Evolutionary conservation across 108 stramenopile species (phyloP).

Genomic region (Nitzschia sp.): DNA sequence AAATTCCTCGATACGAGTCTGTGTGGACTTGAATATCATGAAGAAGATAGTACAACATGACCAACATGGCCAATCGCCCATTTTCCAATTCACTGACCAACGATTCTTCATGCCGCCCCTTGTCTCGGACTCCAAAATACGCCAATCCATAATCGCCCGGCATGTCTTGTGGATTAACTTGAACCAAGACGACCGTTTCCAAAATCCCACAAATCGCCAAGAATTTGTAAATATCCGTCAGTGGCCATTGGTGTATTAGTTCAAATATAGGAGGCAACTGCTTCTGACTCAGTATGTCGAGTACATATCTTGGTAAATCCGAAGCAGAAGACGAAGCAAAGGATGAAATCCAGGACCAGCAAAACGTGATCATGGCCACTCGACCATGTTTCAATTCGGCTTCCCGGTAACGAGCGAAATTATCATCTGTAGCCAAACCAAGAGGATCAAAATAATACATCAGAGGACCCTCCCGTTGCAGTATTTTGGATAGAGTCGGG

Average conservation of each 20-base stretch:
- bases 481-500: conserved; percentile 31
- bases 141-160: conserved; percentile 46
- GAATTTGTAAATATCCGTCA: conserved; percentile 20
- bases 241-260: not conserved
- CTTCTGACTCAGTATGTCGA: not conserved
- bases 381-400: conserved; percentile 75
- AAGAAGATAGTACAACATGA: conserved; percentile 10
- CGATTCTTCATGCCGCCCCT: conserved; percentile 39
- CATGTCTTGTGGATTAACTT: conserved; percentile 37
- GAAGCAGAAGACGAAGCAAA: not conserved
- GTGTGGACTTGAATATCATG: conserved; percentile 2
- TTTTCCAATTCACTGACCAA: conserved; percentile 48
- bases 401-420: conserved; percentile 56
- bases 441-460: conserved; percentile 43
- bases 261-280: not conserved
- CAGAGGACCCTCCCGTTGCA: not conserved
- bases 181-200: conserved; percentile 40
- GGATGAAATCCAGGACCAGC: not conserved
- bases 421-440: conserved; percentile 50
- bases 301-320: not conserved
- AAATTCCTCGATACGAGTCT: not conserved
- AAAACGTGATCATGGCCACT: conserved; percentile 43
- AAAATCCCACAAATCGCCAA: conserved; percentile 37
- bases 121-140: conserved; percentile 43
- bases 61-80: conserved; percentile 59